These are phyloP conservation scores for Mycena indigotica DNA, from an alignment of 768 basidiomycete species.

Conservation along the genomic window DNA sequence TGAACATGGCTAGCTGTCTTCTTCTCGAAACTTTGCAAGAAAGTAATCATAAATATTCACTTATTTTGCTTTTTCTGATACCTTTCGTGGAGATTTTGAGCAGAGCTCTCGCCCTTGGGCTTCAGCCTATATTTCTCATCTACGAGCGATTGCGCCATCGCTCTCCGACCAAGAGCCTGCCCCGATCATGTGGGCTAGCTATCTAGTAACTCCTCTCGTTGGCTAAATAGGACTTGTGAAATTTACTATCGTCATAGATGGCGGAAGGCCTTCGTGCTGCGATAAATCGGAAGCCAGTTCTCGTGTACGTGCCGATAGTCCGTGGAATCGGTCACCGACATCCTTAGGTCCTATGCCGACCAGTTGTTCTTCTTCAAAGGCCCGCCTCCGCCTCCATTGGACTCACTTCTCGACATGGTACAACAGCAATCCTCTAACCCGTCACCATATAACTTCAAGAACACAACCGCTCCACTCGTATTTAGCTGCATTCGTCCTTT, in stretches of 20 bases:
- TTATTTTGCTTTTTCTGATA: not conserved
- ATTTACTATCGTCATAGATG: too few relatives aligned
- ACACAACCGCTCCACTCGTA: not conserved
- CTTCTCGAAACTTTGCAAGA: conserved; percentile 5
- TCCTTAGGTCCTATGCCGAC: conserved; percentile 1
- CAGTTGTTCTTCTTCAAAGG: conserved; percentile 8
- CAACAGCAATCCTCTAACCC: not conserved
- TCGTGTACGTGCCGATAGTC: conserved; percentile 3
- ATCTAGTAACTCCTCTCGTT: not conserved
- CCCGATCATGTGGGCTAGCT: not conserved
- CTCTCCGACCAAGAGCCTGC: not conserved
- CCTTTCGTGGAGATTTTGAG: not conserved
- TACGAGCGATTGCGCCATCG: conserved; percentile 4
- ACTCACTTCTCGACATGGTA: not conserved
- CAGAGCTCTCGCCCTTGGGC: conserved; percentile 15
- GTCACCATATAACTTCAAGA: not conserved
- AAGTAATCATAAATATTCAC: not conserved
- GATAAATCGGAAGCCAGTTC: conserved; percentile 3
- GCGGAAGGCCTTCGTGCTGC: conserved; percentile 8
- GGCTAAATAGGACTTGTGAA: not conserved
- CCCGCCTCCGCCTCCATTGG: conserved; percentile 6
- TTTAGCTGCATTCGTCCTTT: conserved; percentile 2
- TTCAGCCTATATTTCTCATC: conserved; percentile 12
- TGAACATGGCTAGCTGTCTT: conserved; percentile 15
- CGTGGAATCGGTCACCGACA: not conserved